Evolutionary conservation across 495 filamentous ascomycete species (phyloP).

Genomic region (Trichoderma parareesei): DNA sequence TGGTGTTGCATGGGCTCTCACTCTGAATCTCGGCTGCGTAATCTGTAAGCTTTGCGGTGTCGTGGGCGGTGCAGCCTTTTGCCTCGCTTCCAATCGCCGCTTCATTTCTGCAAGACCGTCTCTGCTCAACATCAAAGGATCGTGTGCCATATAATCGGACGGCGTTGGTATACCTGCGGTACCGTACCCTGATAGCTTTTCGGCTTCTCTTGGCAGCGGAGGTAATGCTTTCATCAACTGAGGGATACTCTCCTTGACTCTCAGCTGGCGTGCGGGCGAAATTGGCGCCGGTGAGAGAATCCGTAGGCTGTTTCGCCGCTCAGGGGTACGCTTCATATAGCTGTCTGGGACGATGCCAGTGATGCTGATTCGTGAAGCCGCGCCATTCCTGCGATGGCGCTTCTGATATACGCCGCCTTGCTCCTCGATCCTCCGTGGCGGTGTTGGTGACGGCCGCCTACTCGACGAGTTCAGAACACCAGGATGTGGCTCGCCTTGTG

Average conservation of each 20-base stretch:
- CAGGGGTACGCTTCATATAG: not conserved
- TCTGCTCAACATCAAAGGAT: not conserved
- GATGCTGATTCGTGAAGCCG: not conserved
- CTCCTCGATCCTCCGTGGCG: not conserved
- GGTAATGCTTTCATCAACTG: conserved; percentile 44
- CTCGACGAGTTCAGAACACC: not conserved
- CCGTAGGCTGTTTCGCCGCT: conserved; percentile 13
- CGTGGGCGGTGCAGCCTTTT: too few species aligned
- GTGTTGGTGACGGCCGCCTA: not conserved
- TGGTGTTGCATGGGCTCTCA: not conserved
- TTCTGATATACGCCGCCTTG: not conserved
- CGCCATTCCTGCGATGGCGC: not conserved
- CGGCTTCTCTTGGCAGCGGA: conserved; percentile 25
- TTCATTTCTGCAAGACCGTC: not conserved
- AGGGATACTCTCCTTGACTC: conserved; percentile 41
- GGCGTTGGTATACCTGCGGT: not conserved
- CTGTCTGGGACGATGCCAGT: conserved; percentile 5
- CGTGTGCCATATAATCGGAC: not conserved
- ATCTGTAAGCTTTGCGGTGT: not conserved
- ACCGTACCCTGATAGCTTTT: not conserved
- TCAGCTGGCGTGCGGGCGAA: conserved; percentile 36
- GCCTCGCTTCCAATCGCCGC: not conserved
- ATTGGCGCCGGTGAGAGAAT: conserved; percentile 39
- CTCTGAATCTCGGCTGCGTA: not conserved
- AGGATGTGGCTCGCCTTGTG: not conserved